Base-by-base conservation (phyloP, 2,329 filamentous ascomycete genomes). In the Aureobasidium sp. region DNA sequence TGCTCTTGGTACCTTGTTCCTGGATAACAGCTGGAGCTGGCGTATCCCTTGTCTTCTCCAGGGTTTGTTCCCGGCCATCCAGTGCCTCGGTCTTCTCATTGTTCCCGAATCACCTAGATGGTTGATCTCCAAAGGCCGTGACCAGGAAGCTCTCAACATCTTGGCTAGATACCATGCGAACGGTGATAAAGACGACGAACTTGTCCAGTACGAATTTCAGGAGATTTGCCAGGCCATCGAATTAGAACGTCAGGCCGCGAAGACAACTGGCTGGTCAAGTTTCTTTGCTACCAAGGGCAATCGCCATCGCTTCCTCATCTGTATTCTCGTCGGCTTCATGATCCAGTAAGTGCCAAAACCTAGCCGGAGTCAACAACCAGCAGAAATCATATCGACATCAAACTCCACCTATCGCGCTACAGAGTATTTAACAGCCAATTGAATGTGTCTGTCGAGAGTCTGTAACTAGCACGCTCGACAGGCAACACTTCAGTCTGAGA, bases 221-320 rank as follows among this genome's bases (percentile, higher is more conserved):
- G 82, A 87, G 69, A 87, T 87, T 65, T 75, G 80, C 54, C 77
- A 79, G 4, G 82, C 83, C 0, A 80, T 85, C 66, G 76, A 77
- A 32, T 67, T 82, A 0, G 82, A 85, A 67, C 72, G 80, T 59
- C 81, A 85, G 63, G 71, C 77, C 49, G 79, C 81, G 2, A 80
- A 79, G 62, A 42, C 54, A 2, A 64, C 65, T 5, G 65, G 64
- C 7, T 65, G 64, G 63, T 59, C 60, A 5, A 64, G 62, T 36
- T 66, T 66, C 30, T 47, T 66, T 11, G 53, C 48, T 4, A 67
- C 66, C 1, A 66, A 62, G 3, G 68, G 67, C 25, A 76, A 77
- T 60, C 68, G 74, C 34, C 70, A 74, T 45, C 68, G 77, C 3
- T 64, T 78, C 1, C 68, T 73, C n/a, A 74, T 79, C 59, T 70